phyloP scores from a whole-genome alignment of 495 filamentous ascomycete genomes.

The Cairneyella variabilis region DNA sequence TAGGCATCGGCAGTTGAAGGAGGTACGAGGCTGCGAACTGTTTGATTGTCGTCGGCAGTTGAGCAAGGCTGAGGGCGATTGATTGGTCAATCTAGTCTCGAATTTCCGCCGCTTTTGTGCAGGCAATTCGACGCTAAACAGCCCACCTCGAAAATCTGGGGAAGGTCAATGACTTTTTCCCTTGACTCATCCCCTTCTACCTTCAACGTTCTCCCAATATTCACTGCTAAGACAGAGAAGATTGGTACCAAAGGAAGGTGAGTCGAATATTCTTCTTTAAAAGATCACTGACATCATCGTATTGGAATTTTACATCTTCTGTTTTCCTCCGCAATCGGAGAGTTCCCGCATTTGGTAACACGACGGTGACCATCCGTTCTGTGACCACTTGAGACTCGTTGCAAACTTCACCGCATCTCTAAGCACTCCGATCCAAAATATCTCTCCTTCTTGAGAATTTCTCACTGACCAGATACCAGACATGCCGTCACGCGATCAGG shows the following conservation, averaged over 20 bases:
- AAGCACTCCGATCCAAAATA: too few species aligned
- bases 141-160: slow-evolving; percentile 11
- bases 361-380: background rate
- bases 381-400: too few species aligned
- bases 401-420: too few species aligned
- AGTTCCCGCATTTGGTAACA: background rate
- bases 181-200: slow-evolving; percentile 7
- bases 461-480: background rate
- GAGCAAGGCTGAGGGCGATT: slow-evolving; percentile 2
- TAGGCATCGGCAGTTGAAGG: slow-evolving; percentile 2
- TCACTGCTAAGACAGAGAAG: too few species aligned
- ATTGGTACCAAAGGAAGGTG: too few species aligned
- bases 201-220: too few species aligned
- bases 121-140: background rate
- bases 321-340: slow-evolving; percentile 6
- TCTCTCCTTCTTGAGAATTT: too few species aligned
- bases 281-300: too few species aligned
- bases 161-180: background rate
- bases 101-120: background rate
- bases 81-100: too few species aligned
- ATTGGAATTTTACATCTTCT: too few species aligned
- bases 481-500: slow-evolving; percentile 47
- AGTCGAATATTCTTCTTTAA: too few species aligned
- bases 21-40: slow-evolving; percentile 9
- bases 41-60: slow-evolving; percentile 8